Conservation (phyloP, 73 alveolate genomes). For the Paramecium biaurelia region DNA sequence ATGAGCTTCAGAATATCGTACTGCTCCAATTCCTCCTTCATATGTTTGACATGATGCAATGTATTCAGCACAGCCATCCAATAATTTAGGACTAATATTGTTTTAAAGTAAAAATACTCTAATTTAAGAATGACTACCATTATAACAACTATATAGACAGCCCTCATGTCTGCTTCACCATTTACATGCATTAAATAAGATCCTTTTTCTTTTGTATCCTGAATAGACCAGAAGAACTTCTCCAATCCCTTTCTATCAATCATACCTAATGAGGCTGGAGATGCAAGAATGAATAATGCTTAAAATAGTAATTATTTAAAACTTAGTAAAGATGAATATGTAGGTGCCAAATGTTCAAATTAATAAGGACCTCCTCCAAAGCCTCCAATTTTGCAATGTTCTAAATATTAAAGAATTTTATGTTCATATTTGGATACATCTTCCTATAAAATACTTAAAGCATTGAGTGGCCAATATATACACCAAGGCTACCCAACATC, state of each 20-base stretch:
- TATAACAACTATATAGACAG: slow-evolving; percentile 91
- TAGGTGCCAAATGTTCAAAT: background rate
- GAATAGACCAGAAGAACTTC: slow-evolving; percentile 75
- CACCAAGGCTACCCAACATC: background rate
- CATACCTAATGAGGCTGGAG: slow-evolving; percentile 38
- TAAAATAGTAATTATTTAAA: background rate
- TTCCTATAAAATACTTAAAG: background rate
- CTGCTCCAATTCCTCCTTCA: slow-evolving; percentile 99
- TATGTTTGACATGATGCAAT: slow-evolving; percentile 92
- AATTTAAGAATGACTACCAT: slow-evolving; percentile 80
- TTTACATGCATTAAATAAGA: slow-evolving; percentile 84
- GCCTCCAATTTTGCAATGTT: background rate
- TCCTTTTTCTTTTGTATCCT: slow-evolving; percentile 80
- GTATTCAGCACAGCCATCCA: slow-evolving; percentile 86
- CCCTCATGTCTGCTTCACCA: slow-evolving; percentile 98
- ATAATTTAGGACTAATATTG: slow-evolving; percentile 62
- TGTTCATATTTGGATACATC: background rate
- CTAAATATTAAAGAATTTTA: background rate
- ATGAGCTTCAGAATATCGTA: slow-evolving; percentile 96
- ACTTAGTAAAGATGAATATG: background rate
- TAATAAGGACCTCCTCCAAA: background rate
- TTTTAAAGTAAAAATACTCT: slow-evolving; percentile 17
- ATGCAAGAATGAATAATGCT: background rate
- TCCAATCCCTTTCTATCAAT: slow-evolving; percentile 86
- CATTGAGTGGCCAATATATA: background rate